phyloP scores from a whole-genome alignment of 495 filamentous ascomycete genomes.

The Aspergillus wentii region DNA sequence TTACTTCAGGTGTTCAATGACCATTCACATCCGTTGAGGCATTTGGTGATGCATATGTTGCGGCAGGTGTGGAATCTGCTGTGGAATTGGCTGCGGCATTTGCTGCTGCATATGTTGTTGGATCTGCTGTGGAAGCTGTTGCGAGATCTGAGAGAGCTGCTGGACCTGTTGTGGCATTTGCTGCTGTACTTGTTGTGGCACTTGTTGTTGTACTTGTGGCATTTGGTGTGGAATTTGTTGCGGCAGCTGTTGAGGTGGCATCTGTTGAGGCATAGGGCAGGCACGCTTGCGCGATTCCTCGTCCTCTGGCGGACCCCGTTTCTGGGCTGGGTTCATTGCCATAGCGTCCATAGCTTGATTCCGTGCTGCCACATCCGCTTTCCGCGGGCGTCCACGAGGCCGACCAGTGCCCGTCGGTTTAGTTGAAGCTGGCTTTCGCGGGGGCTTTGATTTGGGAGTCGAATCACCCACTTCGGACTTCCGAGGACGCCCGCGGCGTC shows the following conservation, averaged over 20 bases:
- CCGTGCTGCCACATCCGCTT: neutral
- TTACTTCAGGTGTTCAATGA: neutral
- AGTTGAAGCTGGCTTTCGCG: neutral
- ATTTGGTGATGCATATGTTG: neutral
- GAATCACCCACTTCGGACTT: neutral
- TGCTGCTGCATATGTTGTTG: slow-evolving; percentile 9
- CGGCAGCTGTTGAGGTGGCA: slow-evolving; percentile 9
- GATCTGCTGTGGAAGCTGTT: slow-evolving; percentile 4
- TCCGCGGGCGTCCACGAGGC: neutral
- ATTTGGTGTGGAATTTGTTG: slow-evolving; percentile 6
- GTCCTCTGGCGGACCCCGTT: slow-evolving; percentile 20
- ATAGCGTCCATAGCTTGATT: slow-evolving; percentile 7
- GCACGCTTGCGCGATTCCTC: slow-evolving; percentile 31
- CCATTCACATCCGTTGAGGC: neutral
- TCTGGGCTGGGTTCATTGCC: slow-evolving; percentile 19
- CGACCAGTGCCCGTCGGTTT: neutral
- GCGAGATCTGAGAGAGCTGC: slow-evolving; percentile 9
- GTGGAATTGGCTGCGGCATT: slow-evolving; percentile 8
- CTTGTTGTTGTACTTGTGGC: slow-evolving; percentile 4
- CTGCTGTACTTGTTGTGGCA: slow-evolving; percentile 6
- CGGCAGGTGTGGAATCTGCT: neutral
- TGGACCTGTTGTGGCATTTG: slow-evolving; percentile 10
- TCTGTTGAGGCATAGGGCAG: slow-evolving; percentile 22
- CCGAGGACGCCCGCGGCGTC: slow-evolving; percentile 2
- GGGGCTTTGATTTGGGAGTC: neutral